Percentiles rank a stretch among this genome's conserved stretches.
Conservation (phyloP, 192 early-diverging fungal species). For the Backusella sp. region DNA sequence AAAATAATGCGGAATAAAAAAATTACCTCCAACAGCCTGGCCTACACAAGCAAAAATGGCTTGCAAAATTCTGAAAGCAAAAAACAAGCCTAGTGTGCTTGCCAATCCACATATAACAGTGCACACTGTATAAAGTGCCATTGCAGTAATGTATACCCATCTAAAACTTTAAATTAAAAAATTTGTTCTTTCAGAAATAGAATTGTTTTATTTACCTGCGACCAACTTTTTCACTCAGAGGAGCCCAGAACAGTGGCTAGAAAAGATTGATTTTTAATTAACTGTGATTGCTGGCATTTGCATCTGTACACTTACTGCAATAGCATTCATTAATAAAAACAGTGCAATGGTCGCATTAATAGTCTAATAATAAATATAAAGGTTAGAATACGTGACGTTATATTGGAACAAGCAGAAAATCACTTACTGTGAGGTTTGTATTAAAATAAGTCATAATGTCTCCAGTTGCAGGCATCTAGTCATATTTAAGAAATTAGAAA, state of each 20-base stretch:
- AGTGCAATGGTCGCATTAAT: slow-evolving; percentile 31
- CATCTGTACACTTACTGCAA: slow-evolving; percentile 4
- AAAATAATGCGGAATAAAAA: too few relatives aligned
- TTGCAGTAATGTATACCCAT: slow-evolving; percentile 33
- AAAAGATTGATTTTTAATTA: not conserved
- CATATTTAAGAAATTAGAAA: not conserved
- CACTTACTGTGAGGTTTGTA: slow-evolving; percentile 18
- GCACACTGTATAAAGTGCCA: slow-evolving; percentile 26
- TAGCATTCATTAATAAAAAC: slow-evolving; percentile 20
- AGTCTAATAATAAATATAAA: not conserved
- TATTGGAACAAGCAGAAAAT: not conserved
- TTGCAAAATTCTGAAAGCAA: slow-evolving; percentile 38
- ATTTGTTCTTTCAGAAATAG: not conserved
- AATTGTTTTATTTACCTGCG: slow-evolving; percentile 16
- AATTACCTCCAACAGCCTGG: slow-evolving; percentile 19
- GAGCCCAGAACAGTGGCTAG: slow-evolving; percentile 30
- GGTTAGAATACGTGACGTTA: not conserved
- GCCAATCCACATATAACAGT: slow-evolving; percentile 30
- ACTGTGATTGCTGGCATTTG: not conserved
- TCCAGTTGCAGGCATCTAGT: slow-evolving; percentile 19
- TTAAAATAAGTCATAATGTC: slow-evolving; percentile 23
- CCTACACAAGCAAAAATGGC: slow-evolving; percentile 32
- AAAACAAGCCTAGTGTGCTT: slow-evolving; percentile 28
- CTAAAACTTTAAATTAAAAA: not conserved
- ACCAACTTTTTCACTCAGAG: slow-evolving; percentile 28